Conservation (phyloP, 1,284 basidiomycete species). For the Ceratobasidium sp. region DNA sequence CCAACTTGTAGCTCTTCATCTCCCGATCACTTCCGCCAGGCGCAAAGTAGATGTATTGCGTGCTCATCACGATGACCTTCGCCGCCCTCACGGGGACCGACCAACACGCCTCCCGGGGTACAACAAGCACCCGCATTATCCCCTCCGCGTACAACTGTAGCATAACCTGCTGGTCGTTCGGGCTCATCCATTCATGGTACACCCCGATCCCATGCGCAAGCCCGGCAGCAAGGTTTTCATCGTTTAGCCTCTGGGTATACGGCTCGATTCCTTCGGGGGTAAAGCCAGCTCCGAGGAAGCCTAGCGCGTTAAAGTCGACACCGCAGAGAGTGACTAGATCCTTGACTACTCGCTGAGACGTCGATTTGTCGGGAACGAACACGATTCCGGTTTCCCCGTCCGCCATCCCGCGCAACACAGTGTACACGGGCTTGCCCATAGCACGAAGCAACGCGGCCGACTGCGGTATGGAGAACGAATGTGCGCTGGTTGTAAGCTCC, state of each 20-base stretch:
- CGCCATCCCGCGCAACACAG: slow-evolving; percentile 59
- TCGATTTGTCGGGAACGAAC: slow-evolving; percentile 90
- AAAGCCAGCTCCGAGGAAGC: slow-evolving; percentile 71
- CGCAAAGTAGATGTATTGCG: slow-evolving; percentile 78
- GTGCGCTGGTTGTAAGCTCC: slow-evolving; percentile 73
- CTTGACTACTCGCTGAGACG: slow-evolving; percentile 79
- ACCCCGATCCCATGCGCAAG: slow-evolving; percentile 91
- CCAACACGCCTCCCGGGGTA: slow-evolving; percentile 87
- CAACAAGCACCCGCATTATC: slow-evolving; percentile 83
- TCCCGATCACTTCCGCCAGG: slow-evolving; percentile 65
- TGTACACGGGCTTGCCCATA: slow-evolving; percentile 92
- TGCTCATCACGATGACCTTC: slow-evolving; percentile 90
- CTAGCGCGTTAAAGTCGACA: slow-evolving; percentile 76
- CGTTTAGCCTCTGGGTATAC: slow-evolving; percentile 69
- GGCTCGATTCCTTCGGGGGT: slow-evolving; percentile 69
- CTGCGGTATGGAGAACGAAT: slow-evolving; percentile 88
- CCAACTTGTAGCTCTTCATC: slow-evolving; percentile 74
- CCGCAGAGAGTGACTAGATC: slow-evolving; percentile 92
- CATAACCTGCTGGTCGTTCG: slow-evolving; percentile 77
- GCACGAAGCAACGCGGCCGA: slow-evolving; percentile 89
- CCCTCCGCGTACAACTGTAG: slow-evolving; percentile 87
- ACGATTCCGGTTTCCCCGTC: slow-evolving; percentile 72
- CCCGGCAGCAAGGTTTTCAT: slow-evolving; percentile 75
- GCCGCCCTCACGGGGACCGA: slow-evolving; percentile 81
- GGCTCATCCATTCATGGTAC: slow-evolving; percentile 78